Conservation (phyloP, 495 filamentous ascomycete genomes). For the Coniosporium apollinis region DNA sequence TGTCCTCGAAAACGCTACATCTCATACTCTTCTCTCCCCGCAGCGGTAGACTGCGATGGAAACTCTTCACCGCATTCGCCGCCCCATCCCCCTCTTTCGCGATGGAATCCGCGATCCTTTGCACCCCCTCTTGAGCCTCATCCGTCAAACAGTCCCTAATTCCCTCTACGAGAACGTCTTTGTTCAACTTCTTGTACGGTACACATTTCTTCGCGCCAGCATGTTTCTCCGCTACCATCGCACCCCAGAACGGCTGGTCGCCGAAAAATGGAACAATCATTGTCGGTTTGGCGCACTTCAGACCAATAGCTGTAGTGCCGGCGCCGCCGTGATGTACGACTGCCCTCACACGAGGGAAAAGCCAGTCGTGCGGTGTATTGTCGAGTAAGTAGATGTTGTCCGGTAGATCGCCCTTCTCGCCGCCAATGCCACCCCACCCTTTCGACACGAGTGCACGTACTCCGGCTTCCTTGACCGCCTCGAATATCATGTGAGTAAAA, state of each 20-base stretch:
- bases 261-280: conserved; percentile 27
- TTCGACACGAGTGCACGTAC: conserved; percentile 23
- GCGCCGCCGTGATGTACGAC: conserved; percentile 26
- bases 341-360: conserved; percentile 20
- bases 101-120: conserved; percentile 44
- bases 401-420: conserved; percentile 10
- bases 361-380: conserved; percentile 26
- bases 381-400: conserved; percentile 24
- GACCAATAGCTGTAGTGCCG: conserved; percentile 23
- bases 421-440: conserved; percentile 25
- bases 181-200: conserved; percentile 52
- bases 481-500: conserved; percentile 24
- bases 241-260: conserved; percentile 66
- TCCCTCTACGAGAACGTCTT: conserved; percentile 46
- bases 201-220: conserved; percentile 50
- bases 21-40: conserved; percentile 42
- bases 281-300: conserved; percentile 22
- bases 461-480: conserved; percentile 19
- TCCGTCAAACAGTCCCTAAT: conserved; percentile 48
- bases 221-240: conserved; percentile 46
- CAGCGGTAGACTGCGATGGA: conserved; percentile 46
- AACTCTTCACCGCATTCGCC: conserved; percentile 49
- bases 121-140: conserved; percentile 37
- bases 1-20: conserved; percentile 47
- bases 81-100: conserved; percentile 57